A percentile compares a stretch with the other conserved stretches of the same genome.
Evolutionary conservation across 1,139 yeast species (phyloP).

Genomic region (Sugiyamaella japonica): DNA sequence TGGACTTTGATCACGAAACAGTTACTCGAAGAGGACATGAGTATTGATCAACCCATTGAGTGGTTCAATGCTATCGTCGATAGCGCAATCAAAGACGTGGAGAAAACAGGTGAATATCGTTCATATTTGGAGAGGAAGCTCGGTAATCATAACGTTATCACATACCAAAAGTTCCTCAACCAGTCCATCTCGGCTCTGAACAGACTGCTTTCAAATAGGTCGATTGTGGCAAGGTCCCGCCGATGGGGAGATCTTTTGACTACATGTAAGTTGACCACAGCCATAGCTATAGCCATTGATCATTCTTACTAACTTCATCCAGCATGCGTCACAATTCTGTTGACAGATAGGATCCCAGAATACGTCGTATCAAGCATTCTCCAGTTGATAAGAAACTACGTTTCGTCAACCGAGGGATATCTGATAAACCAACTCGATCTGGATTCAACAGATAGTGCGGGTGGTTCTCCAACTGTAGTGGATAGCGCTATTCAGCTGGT

Average conservation of each 20-base stretch:
- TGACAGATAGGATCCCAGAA: conserved; percentile 3
- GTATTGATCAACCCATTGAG: conserved; percentile 14
- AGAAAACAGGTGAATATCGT: conserved; percentile 9
- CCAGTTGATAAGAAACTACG: conserved; percentile 1
- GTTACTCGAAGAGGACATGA: conserved; percentile 20
- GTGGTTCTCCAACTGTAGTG: background rate
- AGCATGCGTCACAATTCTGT: conserved; percentile 8
- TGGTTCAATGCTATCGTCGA: conserved; percentile 26
- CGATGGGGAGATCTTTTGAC: conserved; percentile 13
- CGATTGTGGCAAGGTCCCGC: background rate
- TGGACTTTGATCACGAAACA: conserved; percentile 21
- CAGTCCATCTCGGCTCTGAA: conserved; percentile 6
- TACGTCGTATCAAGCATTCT: conserved; percentile 7
- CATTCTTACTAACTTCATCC: background rate
- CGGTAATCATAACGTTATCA: conserved; percentile 18
- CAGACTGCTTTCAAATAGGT: conserved; percentile 8
- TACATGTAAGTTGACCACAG: conserved; percentile 12
- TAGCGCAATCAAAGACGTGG: conserved; percentile 22
- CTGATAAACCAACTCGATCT: conserved; percentile 3
- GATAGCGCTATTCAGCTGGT: background rate
- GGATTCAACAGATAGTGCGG: conserved; percentile 4
- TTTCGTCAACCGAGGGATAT: background rate
- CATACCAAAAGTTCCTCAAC: conserved; percentile 22
- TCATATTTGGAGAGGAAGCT: conserved; percentile 16
- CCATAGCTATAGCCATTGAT: background rate